Evolutionary conservation across 352 stramenopile genomes (phyloP), one percentile per base, ranked within the genome.

Genomic region (Globisporangium rhizosaccharum): DNA sequence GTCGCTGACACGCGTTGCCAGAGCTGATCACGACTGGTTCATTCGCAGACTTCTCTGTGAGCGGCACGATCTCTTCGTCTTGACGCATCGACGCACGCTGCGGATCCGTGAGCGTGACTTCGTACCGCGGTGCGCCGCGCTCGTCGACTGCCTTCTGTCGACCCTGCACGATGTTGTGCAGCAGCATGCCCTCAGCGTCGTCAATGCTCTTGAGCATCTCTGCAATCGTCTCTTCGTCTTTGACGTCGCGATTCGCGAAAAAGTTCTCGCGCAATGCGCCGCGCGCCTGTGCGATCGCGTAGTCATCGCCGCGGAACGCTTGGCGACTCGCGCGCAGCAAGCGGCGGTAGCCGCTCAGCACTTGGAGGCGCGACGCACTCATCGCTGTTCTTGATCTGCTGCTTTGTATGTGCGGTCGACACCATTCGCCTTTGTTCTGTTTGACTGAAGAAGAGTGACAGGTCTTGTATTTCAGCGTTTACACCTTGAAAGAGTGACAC

Each of bases 131-230:
- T 45, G 60, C 67, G 6, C 49, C 59, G 25, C 54, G 64, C 14
- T 62, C 51, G 0, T 59, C 71, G 17, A 76, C 68, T 26, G 51
- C 42, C 57, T 87, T 89, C 62, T 79, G 71, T 20, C 75, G 70
- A 20, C 77, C 85, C 57, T 94, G 85, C 12, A 94, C 85, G 53
- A 94, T 93, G 67, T 94, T 72, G 66, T 92, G 78, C n/a, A 90
- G 77, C 56, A 94, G 66, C 83, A 94, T 93, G 46, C 64, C 55
- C 65, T 94, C 85, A 62, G 82, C 83, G 47, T 94, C 85, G 58
- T 88, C 76, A 55, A 94, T 87, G 62, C 78, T 68, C 63, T 86
- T 83, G 56, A 94, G 46, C 57, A 94, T 45, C 45, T 85, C 83
- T 1, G 73, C 42, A 3, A 92, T 47, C 37, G 75, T 69, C 48